These are phyloP conservation scores for Rhytidiadelphus loreus DNA, from an alignment of 225 moss, liverwort and hornwort genomes.

Conservation along the genomic window DNA sequence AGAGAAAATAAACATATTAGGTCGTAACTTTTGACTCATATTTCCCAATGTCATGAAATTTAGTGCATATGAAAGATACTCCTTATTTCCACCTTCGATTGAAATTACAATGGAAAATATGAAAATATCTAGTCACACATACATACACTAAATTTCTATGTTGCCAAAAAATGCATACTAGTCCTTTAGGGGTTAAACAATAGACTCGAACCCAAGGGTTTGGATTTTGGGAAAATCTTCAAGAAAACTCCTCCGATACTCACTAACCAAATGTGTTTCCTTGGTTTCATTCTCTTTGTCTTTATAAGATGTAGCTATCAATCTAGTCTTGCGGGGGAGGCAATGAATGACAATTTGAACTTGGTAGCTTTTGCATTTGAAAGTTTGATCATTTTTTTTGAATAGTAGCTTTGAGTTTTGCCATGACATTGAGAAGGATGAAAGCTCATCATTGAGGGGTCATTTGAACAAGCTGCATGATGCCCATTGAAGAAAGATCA, in stretches of 20 bases:
- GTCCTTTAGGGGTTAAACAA: too few species aligned
- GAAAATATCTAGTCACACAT: too few species aligned
- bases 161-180: too few species aligned
- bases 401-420: neutral
- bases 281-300: neutral
- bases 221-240: neutral
- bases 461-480: neutral
- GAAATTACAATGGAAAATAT: too few species aligned
- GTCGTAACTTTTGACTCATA: too few species aligned
- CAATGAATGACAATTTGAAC: neutral
- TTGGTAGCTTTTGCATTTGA: neutral
- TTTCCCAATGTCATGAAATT: too few species aligned
- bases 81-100: too few species aligned
- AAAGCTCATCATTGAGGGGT: neutral
- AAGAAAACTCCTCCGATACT: neutral
- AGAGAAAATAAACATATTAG: too few species aligned
- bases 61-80: too few species aligned
- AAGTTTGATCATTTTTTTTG: neutral
- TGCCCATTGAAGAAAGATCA: neutral
- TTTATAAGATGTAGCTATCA: neutral
- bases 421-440: accelerated
- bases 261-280: neutral
- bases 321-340: neutral
- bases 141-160: too few species aligned
- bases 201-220: accelerated